These are phyloP conservation scores for Fusarium hainanense DNA, from an alignment of 2,329 filamentous ascomycete genomes.

Conservation along the genomic window DNA sequence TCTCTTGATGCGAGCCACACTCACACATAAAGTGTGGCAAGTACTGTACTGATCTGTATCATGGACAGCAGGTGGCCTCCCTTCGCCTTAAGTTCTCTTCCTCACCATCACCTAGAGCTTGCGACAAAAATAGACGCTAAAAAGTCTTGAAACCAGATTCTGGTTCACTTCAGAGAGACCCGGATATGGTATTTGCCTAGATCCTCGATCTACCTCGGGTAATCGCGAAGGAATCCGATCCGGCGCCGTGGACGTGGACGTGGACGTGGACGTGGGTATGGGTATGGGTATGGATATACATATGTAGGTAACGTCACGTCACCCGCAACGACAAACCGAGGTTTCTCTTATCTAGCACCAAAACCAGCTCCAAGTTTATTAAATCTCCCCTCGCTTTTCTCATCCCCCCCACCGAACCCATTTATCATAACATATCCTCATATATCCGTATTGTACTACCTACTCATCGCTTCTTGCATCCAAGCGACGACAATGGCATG, in stretches of 20 bases:
- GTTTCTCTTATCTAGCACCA: constrained; percentile 17
- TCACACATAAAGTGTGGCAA: constrained; percentile 25
- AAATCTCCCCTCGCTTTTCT: constrained; percentile 7
- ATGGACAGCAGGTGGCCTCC: constrained; percentile 21
- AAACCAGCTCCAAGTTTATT: constrained; percentile 8
- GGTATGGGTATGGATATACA: background rate
- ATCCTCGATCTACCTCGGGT: constrained; percentile 21
- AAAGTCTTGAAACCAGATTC: constrained; percentile 26
- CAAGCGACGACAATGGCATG: constrained; percentile 25
- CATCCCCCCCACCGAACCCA: background rate
- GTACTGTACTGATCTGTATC: constrained; percentile 3
- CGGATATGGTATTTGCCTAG: background rate
- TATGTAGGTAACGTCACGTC: constrained; percentile 38
- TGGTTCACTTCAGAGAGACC: constrained; percentile 2
- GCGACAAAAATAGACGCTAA: constrained; percentile 29
- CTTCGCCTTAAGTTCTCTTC: constrained; percentile 12
- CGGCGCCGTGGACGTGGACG: background rate
- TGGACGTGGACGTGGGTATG: constrained; percentile 6
- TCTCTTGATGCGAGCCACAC: constrained; percentile 25
- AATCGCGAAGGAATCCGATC: constrained; percentile 12
- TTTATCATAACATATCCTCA: background rate
- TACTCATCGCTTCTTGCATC: background rate
- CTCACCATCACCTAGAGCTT: constrained; percentile 19
- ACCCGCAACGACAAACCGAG: constrained; percentile 4
- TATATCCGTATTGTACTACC: background rate